Base-by-base conservation (phyloP, 2,329 filamentous ascomycete genomes). In the Fusarium austroafricanum region DNA sequence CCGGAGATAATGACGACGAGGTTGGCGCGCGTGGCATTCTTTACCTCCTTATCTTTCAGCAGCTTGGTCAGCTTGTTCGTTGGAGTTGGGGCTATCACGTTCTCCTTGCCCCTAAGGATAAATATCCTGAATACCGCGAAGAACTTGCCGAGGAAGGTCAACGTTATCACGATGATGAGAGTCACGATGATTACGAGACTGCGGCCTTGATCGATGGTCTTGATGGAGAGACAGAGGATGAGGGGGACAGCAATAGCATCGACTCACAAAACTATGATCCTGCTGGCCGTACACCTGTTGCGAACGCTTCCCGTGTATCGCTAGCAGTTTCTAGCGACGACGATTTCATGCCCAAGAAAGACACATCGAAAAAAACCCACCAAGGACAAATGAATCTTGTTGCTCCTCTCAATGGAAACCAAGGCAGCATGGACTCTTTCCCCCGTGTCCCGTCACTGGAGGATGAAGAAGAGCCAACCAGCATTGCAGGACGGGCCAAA, bases 1-100 rank as follows among this genome's bases (percentile, higher is more conserved):
- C 93, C 0, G 92, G 93, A 54, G 96, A 99, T 73, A 98, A 96
- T 74, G 95, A 98, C 74, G 92, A 97, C 60, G 93, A 98, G 78
- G 96, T 99, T 20, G 94, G 89, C 23, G 95, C 96, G 4, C 89
- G 96, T 65, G 96, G 96, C 61, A 98, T 99, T 64, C 83, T 99
- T 1, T 99, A 99, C 76, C 86, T 99, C 12, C 85, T 99, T 65
- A 96, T 99, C 71, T 99, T 99, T 81, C 96, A 99, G 81, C 96
- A 99, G 78, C 87, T 99, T 5, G 96, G 96, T 21, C 96, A 99
- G 79, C 83, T 98, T 26, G 90, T 99, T 20, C 89, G 96, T 61
- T 99, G 96, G 96, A 97, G 93, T 67, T 99, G 96, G 96, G 96
- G 96, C 12, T 98, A 97, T 79, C 94, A 97, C 73, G 90, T 98